Conservation (phyloP, 78 protist genomes). For the Protostelium mycophagum region DNA sequence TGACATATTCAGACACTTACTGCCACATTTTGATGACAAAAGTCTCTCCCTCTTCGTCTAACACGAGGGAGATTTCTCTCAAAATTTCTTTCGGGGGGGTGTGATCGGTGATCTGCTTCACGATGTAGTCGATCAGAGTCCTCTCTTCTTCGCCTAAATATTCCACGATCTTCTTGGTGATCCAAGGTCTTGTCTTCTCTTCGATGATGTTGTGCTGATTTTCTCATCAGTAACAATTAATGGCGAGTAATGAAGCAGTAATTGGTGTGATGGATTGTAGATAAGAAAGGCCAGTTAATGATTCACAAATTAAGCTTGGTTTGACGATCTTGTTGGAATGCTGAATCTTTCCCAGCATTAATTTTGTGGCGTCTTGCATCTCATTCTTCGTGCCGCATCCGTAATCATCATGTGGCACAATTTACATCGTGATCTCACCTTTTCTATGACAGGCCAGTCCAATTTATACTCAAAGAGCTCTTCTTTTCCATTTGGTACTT, state of each 20-base stretch:
- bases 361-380: too few species aligned
- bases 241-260: neutral
- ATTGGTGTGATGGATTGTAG: neutral
- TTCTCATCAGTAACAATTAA: too few species aligned
- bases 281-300: neutral
- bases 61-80: constrained; percentile 18
- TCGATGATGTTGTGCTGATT: constrained; percentile 15
- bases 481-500: constrained; percentile 19
- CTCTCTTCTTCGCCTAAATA: constrained; percentile 36
- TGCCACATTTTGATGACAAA: constrained; percentile 45
- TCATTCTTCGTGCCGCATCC: too few species aligned
- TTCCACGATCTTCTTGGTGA: constrained; percentile 19
- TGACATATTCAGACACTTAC: neutral
- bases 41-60: constrained; percentile 54
- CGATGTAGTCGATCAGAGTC: constrained; percentile 19
- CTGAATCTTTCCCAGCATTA: too few species aligned
- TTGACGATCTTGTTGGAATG: neutral
- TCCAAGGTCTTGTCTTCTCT: constrained; percentile 33
- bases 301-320: neutral
- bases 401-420: too few species aligned
- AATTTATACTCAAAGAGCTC: constrained; percentile 24
- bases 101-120: constrained; percentile 9
- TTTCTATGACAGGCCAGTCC: constrained; percentile 24
- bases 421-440: neutral
- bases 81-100: constrained; percentile 7